Conservation (phyloP, 345 rosid species). For the Eucalyptus melliodora region DNA sequence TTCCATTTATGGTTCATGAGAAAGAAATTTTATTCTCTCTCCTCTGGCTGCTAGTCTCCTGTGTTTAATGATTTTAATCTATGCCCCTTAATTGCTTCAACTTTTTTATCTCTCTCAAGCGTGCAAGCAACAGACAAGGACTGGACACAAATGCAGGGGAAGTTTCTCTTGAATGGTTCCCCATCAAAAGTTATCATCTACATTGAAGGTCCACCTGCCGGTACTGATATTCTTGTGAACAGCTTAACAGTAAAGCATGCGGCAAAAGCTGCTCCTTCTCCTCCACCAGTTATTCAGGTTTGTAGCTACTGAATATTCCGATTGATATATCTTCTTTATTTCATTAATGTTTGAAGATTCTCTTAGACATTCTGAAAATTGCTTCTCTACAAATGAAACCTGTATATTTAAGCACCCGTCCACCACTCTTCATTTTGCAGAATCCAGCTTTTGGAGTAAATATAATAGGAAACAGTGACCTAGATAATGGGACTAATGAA, state of each 20-base stretch:
- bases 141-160: constrained; percentile 74
- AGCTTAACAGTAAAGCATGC: constrained; percentile 68
- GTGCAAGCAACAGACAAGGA: constrained; percentile 69
- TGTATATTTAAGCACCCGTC: not conserved
- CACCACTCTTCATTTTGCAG: constrained; percentile 13
- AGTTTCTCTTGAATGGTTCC: constrained; percentile 76
- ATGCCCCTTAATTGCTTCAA: not conserved
- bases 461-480: constrained; percentile 60
- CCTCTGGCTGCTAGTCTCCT: not conserved
- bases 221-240: constrained; percentile 78
- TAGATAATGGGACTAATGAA: constrained; percentile 43
- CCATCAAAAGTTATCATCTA: constrained; percentile 74
- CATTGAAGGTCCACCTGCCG: constrained; percentile 92
- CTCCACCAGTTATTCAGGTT: constrained; percentile 66
- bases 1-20: not conserved
- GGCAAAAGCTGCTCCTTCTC: constrained; percentile 47
- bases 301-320: not conserved
- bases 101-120: constrained; percentile 10
- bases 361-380: not conserved
- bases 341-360: not conserved
- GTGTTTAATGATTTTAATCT: not conserved
- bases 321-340: not conserved
- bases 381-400: not conserved
- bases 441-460: constrained; percentile 67
- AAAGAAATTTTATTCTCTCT: not conserved